Evolutionary conservation across 805 yeast species (phyloP), one percentile per base, ranked within the genome.

Genomic region (Candida golubevii): DNA sequence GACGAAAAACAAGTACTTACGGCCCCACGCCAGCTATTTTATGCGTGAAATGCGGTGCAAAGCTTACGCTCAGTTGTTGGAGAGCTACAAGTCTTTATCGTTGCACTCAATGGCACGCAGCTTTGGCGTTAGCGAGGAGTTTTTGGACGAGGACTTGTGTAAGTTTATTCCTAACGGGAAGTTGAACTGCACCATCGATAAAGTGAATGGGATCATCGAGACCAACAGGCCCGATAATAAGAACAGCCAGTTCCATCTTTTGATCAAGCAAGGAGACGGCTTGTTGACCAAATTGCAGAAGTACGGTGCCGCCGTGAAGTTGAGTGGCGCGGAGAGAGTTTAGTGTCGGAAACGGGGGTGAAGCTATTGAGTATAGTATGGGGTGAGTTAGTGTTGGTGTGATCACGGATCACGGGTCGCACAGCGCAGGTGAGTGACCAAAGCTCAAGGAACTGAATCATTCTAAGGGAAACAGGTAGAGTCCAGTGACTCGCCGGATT

Each of bases 191-290:
- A 90, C 93, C 41, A 88, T 93, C 60, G 99, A 93, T 64, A 80
- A 88, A 60, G 98, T 93, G 41, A 88, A 89, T 64, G 98, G 95
- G 11, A 88, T 93, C 49, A 87, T 93, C 51, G 95, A 88, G 63
- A 93, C 99, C 13, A 93, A 89, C 66, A 78, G 98, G 55, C 97
- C 97, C 1, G 99, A 93, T 64, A 89, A 85, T 69, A 93, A 93
- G 69, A 91, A 93, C 62, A 85, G 88, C 45, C 98, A 91, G 68
- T 93, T 90, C 65, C 96, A 89, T 62, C 66, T 74, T 50, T 76
- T 93, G 58, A 82, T 93, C 58, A 89, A 88, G 66, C 95, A 85
- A 62, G 98, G 99, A 50, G 99, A 93, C 61, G 80, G 83, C 2
- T 74, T 93, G 57, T 79, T 93, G 62, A 91, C 99, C 13, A 93